Evolutionary conservation across 768 basidiomycete species (phyloP).

Genomic region (Lentinula aciculospora): DNA sequence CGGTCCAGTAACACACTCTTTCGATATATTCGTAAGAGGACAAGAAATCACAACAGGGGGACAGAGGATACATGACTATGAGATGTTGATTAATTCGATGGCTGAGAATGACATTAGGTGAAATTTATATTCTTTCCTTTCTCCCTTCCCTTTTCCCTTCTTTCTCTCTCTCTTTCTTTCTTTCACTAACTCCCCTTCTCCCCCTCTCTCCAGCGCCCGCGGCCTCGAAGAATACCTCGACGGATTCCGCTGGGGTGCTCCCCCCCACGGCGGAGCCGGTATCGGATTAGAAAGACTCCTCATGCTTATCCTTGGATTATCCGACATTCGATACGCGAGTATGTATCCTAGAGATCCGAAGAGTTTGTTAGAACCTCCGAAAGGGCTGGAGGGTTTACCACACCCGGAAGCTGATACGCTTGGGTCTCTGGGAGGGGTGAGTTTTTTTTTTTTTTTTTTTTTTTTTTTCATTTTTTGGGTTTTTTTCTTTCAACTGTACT

Average conservation of each 20-base stretch:
- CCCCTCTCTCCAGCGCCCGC: background rate
- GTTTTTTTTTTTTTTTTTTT: background rate
- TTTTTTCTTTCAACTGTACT: too few relatives aligned
- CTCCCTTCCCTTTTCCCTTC: too few relatives aligned
- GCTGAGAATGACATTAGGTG: constrained; percentile 26
- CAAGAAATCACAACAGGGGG: constrained; percentile 52
- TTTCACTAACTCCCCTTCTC: background rate
- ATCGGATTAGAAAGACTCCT: constrained; percentile 47
- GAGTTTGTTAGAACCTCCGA: background rate
- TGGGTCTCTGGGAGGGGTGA: background rate
- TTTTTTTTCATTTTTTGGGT: background rate
- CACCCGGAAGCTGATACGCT: constrained; percentile 1
- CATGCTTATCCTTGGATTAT: constrained; percentile 44
- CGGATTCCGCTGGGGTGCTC: constrained; percentile 42
- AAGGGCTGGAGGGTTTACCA: background rate
- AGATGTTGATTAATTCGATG: constrained; percentile 35
- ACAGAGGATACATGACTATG: constrained; percentile 44
- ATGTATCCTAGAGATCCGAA: constrained; percentile 44
- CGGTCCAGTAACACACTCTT: constrained; percentile 37
- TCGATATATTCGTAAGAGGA: constrained; percentile 53
- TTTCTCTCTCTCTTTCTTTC: constrained; percentile 17
- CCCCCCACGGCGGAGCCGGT: constrained; percentile 47
- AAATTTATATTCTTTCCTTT: too few relatives aligned
- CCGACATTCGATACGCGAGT: constrained; percentile 36
- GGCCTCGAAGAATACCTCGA: constrained; percentile 37